Evolutionary conservation across 2,329 filamentous ascomycete genomes (phyloP).

Genomic region (Colletotrichum eleusines): DNA sequence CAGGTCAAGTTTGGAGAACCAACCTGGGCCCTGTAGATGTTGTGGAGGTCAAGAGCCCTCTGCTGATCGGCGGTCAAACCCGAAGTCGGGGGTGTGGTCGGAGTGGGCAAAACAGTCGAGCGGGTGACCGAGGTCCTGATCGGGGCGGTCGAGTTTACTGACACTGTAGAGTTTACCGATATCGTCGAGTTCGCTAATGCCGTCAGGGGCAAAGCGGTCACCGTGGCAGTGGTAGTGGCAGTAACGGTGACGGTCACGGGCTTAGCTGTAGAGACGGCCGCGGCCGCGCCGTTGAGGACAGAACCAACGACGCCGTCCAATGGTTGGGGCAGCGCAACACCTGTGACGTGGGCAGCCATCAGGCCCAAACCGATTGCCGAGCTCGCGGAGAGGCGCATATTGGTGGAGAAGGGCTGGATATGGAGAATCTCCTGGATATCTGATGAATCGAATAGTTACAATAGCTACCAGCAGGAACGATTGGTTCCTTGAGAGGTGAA

Average conservation of each 20-base stretch:
- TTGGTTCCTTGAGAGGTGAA: not conserved
- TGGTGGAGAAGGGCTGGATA: not conserved
- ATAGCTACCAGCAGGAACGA: not conserved
- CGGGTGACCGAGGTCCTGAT: not conserved
- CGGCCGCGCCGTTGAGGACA: too few species aligned
- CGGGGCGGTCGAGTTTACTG: not conserved
- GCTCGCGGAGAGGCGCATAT: constrained; percentile 3
- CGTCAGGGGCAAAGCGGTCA: not conserved
- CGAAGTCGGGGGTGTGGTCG: not conserved
- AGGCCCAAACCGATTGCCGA: not conserved
- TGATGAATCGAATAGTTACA: not conserved
- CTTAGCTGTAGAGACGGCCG: not conserved
- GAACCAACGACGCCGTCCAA: too few species aligned
- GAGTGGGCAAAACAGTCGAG: not conserved
- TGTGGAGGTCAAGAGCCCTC: constrained; percentile 18
- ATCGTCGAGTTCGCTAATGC: not conserved
- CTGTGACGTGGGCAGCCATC: not conserved
- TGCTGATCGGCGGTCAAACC: constrained; percentile 12
- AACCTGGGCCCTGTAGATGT: not conserved
- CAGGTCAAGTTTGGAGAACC: not conserved
- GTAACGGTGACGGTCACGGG: not conserved
- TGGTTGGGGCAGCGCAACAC: not conserved
- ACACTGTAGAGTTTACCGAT: not conserved
- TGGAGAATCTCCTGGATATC: not conserved
- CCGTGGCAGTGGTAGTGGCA: not conserved